Conservation (phyloP, 2,329 filamentous ascomycete species). For the Penicillium freii region DNA sequence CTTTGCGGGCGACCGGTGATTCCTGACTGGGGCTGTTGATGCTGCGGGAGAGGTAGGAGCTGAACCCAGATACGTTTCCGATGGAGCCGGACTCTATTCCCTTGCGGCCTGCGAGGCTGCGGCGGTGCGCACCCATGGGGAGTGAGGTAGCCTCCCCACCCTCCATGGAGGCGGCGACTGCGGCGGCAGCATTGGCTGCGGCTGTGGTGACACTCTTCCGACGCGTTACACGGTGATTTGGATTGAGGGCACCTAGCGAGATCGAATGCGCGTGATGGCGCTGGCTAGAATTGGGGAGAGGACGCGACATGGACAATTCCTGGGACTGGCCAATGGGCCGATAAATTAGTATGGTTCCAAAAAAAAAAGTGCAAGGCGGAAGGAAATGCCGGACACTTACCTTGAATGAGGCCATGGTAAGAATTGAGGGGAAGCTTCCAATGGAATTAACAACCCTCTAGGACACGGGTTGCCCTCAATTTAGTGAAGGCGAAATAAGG, state of each 20-base stretch:
- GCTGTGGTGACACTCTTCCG: conserved; percentile 88
- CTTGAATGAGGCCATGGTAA: conserved; percentile 43
- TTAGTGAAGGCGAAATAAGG: conserved; percentile 18
- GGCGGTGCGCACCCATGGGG: conserved; percentile 56
- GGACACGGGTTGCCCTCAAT: conserved; percentile 21
- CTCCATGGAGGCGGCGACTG: conserved; percentile 65
- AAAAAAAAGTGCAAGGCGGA: not conserved
- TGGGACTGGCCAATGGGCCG: conserved; percentile 21
- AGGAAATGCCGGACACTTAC: conserved; percentile 20
- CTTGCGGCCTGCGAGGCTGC: conserved; percentile 43
- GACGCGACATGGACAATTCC: conserved; percentile 59
- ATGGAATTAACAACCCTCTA: conserved; percentile 29
- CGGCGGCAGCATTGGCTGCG: conserved; percentile 70
- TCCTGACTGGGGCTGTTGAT: conserved; percentile 38
- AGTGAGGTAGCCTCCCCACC: conserved; percentile 61
- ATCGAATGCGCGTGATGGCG: conserved; percentile 80
- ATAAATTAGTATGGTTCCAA: conserved; percentile 22
- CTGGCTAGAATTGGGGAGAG: conserved; percentile 65
- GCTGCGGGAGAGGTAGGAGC: conserved; percentile 44
- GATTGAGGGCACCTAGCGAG: conserved; percentile 72
- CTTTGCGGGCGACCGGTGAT: conserved; percentile 39
- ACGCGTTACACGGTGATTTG: conserved; percentile 81
- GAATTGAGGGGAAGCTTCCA: conserved; percentile 29
- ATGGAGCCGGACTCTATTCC: conserved; percentile 66
- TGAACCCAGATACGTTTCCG: conserved; percentile 41